Evolutionary conservation across 345 rosid species (phyloP).

Genomic region (Citrus cavaleriei): DNA sequence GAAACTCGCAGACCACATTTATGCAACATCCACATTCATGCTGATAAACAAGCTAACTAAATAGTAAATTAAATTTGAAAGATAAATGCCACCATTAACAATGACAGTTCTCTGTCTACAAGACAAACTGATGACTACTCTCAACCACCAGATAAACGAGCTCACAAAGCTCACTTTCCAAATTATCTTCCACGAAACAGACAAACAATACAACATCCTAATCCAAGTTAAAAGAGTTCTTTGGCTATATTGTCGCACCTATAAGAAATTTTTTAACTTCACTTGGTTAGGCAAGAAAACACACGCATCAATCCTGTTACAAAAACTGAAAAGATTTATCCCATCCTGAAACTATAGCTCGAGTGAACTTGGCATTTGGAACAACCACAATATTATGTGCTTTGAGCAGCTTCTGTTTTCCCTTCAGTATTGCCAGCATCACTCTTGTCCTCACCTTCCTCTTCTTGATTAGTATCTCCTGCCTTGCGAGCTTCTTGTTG

Average conservation of each 20-base stretch:
- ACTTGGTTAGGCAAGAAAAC: slow-evolving; percentile 4
- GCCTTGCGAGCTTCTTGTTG: slow-evolving; percentile 9
- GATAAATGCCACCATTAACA: neutral
- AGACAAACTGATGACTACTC: neutral
- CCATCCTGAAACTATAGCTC: neutral
- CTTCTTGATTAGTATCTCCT: slow-evolving; percentile 6
- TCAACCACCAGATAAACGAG: neutral
- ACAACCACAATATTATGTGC: slow-evolving; percentile 17
- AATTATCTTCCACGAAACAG: neutral
- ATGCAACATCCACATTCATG: neutral
- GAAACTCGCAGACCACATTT: neutral
- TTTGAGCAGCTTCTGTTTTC: slow-evolving; percentile 17
- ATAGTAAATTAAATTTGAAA: neutral
- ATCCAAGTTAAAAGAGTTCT: slow-evolving; percentile 1
- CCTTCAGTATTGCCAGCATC: slow-evolving; percentile 11
- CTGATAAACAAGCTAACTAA: neutral
- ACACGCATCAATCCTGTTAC: slow-evolving; percentile 2
- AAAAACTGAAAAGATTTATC: slow-evolving; percentile 4
- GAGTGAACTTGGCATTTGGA: neutral
- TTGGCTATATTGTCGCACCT: neutral
- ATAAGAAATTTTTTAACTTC: slow-evolving; percentile 4
- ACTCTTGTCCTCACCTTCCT: neutral
- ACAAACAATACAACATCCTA: slow-evolving; percentile 16
- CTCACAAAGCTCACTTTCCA: neutral
- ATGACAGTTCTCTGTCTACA: neutral